Percentiles rank a stretch among this genome's conserved stretches.
phyloP scores from a whole-genome alignment of 768 basidiomycete species.

The Lactarius sp. region DNA sequence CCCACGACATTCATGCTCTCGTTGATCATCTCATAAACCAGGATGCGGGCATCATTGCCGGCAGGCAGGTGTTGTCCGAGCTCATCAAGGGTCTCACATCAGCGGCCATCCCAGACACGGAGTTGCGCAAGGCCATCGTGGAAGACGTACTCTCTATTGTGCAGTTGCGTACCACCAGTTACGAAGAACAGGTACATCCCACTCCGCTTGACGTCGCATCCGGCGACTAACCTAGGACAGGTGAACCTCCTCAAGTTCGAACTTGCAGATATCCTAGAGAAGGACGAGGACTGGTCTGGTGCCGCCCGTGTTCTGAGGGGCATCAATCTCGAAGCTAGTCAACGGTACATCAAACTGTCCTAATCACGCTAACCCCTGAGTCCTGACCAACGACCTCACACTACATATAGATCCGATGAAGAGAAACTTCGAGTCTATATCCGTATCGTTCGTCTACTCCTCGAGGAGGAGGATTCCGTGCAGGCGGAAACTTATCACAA shows the following conservation, averaged over 20 bases:
- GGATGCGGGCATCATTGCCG: slow-evolving; percentile 80
- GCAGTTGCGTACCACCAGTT: slow-evolving; percentile 80
- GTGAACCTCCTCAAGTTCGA: slow-evolving; percentile 79
- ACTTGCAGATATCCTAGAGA: slow-evolving; percentile 85
- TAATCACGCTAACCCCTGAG: background rate
- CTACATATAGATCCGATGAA: slow-evolving; percentile 44
- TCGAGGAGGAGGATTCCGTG: slow-evolving; percentile 95
- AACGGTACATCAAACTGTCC: slow-evolving; percentile 51
- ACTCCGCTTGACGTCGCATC: background rate
- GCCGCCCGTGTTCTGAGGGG: slow-evolving; percentile 90
- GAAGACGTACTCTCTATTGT: slow-evolving; percentile 66
- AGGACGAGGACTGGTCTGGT: slow-evolving; percentile 89
- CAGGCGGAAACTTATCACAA: slow-evolving; percentile 99
- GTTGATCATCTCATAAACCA: slow-evolving; percentile 81
- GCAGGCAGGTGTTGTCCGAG: slow-evolving; percentile 81
- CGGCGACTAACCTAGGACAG: slow-evolving; percentile 38
- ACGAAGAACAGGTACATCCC: slow-evolving; percentile 84
- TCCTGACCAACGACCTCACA: background rate
- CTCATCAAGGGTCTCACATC: slow-evolving; percentile 66
- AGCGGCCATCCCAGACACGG: slow-evolving; percentile 47
- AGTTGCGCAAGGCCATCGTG: slow-evolving; percentile 65
- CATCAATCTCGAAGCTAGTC: slow-evolving; percentile 85
- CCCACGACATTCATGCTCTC: slow-evolving; percentile 59
- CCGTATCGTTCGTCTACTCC: slow-evolving; percentile 86
- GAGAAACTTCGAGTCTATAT: slow-evolving; percentile 90